phyloP scores from a whole-genome alignment of 1,284 basidiomycete genomes.

The Malassezia sp. region DNA sequence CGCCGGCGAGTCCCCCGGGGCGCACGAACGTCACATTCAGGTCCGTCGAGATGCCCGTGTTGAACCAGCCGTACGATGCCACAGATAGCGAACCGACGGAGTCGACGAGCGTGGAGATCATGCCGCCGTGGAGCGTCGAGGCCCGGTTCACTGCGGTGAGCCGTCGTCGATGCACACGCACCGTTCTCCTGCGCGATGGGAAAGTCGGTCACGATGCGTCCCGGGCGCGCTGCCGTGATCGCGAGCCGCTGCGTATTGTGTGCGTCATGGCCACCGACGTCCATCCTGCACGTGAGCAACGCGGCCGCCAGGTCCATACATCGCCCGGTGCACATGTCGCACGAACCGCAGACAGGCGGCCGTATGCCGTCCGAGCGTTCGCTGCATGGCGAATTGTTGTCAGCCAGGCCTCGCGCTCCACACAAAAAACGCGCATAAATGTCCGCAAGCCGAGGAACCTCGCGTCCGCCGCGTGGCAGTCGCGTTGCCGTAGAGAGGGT shows the following conservation, averaged over 20 bases:
- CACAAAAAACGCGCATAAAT: no score
- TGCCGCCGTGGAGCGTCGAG: conserved; percentile 62
- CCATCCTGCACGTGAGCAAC: conserved; percentile 12
- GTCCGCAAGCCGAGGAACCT: no score
- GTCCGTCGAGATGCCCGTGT: conserved; percentile 77
- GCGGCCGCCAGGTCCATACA: conserved; percentile 8
- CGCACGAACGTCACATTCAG: conserved; percentile 71
- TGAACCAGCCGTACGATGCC: conserved; percentile 65
- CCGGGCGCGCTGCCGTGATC: conserved; percentile 27
- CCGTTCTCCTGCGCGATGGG: conserved; percentile 24
- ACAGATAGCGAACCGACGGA: conserved; percentile 72
- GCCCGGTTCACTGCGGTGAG: conserved; percentile 30
- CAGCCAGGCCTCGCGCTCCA: neutral
- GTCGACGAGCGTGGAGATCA: conserved; percentile 72
- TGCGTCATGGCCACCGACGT: conserved; percentile 29
- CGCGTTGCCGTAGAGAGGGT: no score
- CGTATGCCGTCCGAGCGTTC: neutral
- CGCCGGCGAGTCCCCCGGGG: conserved; percentile 52
- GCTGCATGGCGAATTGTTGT: neutral
- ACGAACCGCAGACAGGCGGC: conserved; percentile 29
- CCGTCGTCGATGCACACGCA: neutral
- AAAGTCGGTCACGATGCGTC: conserved; percentile 24
- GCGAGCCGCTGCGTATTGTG: conserved; percentile 25
- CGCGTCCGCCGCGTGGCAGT: no score
- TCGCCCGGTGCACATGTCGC: conserved; percentile 13